Percentiles rank a stretch among this genome's conserved stretches.
These are phyloP conservation scores for Candida oleophila DNA, from an alignment of 805 yeast genomes.

Conservation along the genomic window DNA sequence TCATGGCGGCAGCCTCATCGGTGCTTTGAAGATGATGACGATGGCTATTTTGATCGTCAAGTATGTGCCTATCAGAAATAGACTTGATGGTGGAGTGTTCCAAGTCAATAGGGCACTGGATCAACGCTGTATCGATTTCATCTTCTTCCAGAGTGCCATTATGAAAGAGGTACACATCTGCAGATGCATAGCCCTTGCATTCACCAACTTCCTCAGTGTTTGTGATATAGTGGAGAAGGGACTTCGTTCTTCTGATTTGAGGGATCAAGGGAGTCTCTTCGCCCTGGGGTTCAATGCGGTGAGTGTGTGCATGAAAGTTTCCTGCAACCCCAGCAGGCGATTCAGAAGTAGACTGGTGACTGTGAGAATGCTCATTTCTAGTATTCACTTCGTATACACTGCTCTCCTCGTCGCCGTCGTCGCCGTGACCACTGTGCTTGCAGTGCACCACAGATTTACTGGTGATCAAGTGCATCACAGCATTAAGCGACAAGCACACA, in stretches of 20 bases:
- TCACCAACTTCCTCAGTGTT: conserved; percentile 34
- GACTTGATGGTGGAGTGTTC: conserved; percentile 1
- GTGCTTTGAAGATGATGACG: neutral
- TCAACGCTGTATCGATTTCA: neutral
- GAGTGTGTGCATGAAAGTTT: conserved; percentile 7
- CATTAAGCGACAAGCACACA: conserved; percentile 60
- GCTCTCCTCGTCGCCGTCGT: conserved; percentile 22
- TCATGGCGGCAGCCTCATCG: neutral
- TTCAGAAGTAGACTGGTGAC: conserved; percentile 10
- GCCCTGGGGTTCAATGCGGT: conserved; percentile 3
- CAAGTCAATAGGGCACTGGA: conserved; percentile 1
- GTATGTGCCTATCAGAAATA: neutral
- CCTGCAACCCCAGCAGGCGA: conserved; percentile 11
- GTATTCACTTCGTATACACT: conserved; percentile 7
- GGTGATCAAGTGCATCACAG: conserved; percentile 68
- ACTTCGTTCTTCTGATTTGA: conserved; percentile 14
- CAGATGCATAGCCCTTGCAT: conserved; percentile 49
- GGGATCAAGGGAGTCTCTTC: conserved; percentile 17
- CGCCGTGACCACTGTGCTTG: conserved; percentile 67
- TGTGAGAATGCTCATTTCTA: conserved; percentile 5
- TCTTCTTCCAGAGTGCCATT: conserved; percentile 6
- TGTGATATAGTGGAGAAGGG: conserved; percentile 26
- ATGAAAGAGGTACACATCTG: conserved; percentile 29
- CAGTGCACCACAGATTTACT: conserved; percentile 86
- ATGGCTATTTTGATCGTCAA: neutral